Percentiles rank a stretch among this genome's conserved stretches.
These are phyloP conservation scores for Pyracantha coccinea DNA, from an alignment of 331 rosid species.

Conservation along the genomic window DNA sequence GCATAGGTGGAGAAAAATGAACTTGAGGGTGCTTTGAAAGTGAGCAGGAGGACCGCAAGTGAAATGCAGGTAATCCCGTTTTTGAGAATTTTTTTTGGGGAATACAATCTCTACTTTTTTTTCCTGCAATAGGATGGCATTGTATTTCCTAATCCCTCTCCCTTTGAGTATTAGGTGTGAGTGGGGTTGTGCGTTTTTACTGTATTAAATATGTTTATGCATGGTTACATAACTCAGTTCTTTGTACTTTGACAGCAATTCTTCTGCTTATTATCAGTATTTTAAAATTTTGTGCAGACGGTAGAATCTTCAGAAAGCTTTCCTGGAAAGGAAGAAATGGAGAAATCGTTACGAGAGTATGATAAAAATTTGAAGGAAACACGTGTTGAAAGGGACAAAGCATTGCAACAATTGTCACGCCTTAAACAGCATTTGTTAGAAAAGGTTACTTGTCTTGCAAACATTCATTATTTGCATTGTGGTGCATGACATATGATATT, in stretches of 20 bases:
- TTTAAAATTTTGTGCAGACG: slow-evolving; percentile 28
- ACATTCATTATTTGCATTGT: neutral
- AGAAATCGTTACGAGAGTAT: slow-evolving; percentile 49
- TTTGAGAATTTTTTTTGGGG: neutral
- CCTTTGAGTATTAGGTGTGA: neutral
- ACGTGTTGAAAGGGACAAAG: slow-evolving; percentile 66
- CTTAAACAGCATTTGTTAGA: slow-evolving; percentile 95
- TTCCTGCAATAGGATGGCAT: neutral
- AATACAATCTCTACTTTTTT: neutral
- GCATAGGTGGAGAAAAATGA: slow-evolving; percentile 65
- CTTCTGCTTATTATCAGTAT: neutral
- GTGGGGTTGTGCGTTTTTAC: neutral
- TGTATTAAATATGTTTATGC: no score
- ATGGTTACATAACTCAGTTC: neutral
- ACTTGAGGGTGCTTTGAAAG: slow-evolving; percentile 54
- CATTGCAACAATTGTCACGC: slow-evolving; percentile 65
- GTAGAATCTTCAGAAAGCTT: slow-evolving; percentile 45
- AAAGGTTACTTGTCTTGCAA: slow-evolving; percentile 49
- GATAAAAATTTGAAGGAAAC: slow-evolving; percentile 64
- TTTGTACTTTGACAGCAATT: neutral
- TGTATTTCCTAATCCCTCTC: neutral
- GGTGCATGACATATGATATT: slow-evolving; percentile 4
- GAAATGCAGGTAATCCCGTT: slow-evolving; percentile 37
- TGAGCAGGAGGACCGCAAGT: slow-evolving; percentile 27
- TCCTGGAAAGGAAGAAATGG: slow-evolving; percentile 78